These are phyloP conservation scores for Hygrocybe punicea DNA, from an alignment of 768 basidiomycete genomes.

Conservation along the genomic window DNA sequence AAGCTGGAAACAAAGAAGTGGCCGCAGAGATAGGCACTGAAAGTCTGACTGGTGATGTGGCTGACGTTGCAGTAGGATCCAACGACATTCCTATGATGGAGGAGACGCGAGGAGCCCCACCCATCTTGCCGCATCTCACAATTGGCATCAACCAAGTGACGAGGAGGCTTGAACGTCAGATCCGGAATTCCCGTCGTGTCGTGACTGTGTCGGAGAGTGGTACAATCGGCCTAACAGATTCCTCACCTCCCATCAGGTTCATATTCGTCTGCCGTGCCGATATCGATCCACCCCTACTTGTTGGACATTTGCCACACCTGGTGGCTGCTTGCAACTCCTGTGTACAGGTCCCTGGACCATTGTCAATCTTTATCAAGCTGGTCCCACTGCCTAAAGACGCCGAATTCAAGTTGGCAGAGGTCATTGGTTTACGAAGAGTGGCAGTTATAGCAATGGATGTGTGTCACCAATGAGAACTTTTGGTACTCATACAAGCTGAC, in stretches of 20 bases:
- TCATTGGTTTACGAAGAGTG: slow-evolving; percentile 62
- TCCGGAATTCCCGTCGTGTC: slow-evolving; percentile 31
- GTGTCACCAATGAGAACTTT: slow-evolving; percentile 19
- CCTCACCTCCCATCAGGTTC: slow-evolving; percentile 30
- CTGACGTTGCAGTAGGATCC: neutral
- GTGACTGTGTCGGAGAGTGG: slow-evolving; percentile 18
- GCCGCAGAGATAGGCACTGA: slow-evolving; percentile 8
- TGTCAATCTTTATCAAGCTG: slow-evolving; percentile 45
- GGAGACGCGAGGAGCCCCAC: slow-evolving; percentile 27
- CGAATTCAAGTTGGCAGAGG: slow-evolving; percentile 56
- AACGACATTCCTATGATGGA: too few relatives aligned
- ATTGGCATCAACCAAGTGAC: slow-evolving; percentile 83
- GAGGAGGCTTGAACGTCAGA: slow-evolving; percentile 61
- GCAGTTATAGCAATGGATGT: slow-evolving; percentile 70
- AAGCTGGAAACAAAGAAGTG: neutral
- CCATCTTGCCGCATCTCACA: slow-evolving; percentile 46
- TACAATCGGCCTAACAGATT: slow-evolving; percentile 9
- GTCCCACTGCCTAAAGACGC: slow-evolving; percentile 66
- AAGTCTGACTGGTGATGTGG: neutral
- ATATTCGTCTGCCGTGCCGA: slow-evolving; percentile 75
- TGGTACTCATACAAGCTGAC: neutral
- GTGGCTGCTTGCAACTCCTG: slow-evolving; percentile 71
- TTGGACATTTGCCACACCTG: slow-evolving; percentile 73
- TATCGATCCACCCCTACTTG: slow-evolving; percentile 65
- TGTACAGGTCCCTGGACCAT: slow-evolving; percentile 10